Base-by-base conservation (phyloP, 306 rosid genomes). In the Lupinus albus region DNA sequence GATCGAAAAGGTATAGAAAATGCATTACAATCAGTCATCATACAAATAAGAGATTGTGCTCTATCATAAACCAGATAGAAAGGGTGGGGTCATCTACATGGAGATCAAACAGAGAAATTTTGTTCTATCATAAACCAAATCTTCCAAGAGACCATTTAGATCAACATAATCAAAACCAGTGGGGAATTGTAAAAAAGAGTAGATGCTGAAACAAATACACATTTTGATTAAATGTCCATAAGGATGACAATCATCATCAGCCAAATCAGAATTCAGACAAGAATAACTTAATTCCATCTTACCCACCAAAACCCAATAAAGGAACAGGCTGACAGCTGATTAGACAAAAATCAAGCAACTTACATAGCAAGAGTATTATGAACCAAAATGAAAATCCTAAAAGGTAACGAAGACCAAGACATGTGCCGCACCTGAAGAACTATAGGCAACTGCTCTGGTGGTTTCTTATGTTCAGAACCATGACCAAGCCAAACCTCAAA, bases 401-500 rank as follows among this genome's bases (percentile, higher is more conserved):
- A 77, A 77, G 57, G 50, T 53, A 74, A 25, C 35, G 69, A 61
- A 59, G 35, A 69, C 41, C 10, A 67, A 69, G 64, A 67, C 18
- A 64, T 47, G 36, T 33, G 72, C 16, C 62, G 32, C 62, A 94
- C 99, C 99, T 94, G 99, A 82, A 91, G 99, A 83, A 94, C 97
- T 70, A 94, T 91, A 41, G 96, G 99, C 71, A 94, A 78, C 81
- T 94, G 99, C 80, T 94, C 99, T 18, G 97, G 99, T 9, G 97
- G 99, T 88, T 94, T 94, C 92, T 94, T 94, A 63, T 74, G 86
- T 70, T 94, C 99, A 20, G 97, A 91, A 64, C 99, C 99, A 79
- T 94, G 99, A 78, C 88, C 97, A 21, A 94, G 97, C 99, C 99
- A 94, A 47, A 91, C 96, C 84, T 91, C 97, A 82, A 94, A 94